A percentile compares a stretch with the other conserved stretches of the same genome.
Conservation (phyloP, 2,329 filamentous ascomycete genomes). For the Hirsutella minnesotensis region DNA sequence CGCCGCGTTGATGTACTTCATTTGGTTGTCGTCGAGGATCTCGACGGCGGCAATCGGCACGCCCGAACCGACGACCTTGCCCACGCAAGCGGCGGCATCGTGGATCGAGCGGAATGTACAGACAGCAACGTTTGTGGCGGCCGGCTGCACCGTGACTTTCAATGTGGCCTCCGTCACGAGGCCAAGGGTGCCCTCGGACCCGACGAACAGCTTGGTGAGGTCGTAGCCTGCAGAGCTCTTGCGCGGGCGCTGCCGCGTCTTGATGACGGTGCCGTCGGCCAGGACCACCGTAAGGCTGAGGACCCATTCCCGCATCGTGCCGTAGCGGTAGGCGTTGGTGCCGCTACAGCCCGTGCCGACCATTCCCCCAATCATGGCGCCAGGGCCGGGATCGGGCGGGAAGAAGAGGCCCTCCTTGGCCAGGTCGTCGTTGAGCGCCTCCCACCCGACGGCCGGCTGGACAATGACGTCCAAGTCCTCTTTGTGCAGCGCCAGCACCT, state of each 20-base stretch:
- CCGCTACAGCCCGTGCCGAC: conserved; percentile 63
- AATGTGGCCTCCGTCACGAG: conserved; percentile 84
- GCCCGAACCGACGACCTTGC: conserved; percentile 66
- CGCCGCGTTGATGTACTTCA: conserved; percentile 55
- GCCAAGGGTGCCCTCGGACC: conserved; percentile 82
- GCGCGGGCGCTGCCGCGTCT: conserved; percentile 75
- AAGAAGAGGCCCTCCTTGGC: conserved; percentile 71
- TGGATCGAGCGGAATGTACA: conserved; percentile 47
- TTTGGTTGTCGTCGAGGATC: conserved; percentile 85
- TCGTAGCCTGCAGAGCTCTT: conserved; percentile 92
- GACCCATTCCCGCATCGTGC: conserved; percentile 93
- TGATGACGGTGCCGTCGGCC: conserved; percentile 81
- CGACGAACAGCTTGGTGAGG: conserved; percentile 79
- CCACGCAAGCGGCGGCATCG: conserved; percentile 67
- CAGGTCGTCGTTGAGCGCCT: conserved; percentile 69
- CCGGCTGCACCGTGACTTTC: conserved; percentile 73
- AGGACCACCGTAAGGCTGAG: conserved; percentile 76
- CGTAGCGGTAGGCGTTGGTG: conserved; percentile 85
- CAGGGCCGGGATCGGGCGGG: conserved; percentile 81
- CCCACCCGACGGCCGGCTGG: conserved; percentile 78
- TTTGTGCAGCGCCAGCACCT: conserved; percentile 65
- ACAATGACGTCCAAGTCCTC: conserved; percentile 67
- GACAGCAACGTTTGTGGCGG: conserved; percentile 71
- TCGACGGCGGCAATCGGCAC: conserved; percentile 86
- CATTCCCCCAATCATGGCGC: conserved; percentile 87